phyloP scores from a whole-genome alignment of 352 stramenopile species.

The Phytophthora boehmeriae region DNA sequence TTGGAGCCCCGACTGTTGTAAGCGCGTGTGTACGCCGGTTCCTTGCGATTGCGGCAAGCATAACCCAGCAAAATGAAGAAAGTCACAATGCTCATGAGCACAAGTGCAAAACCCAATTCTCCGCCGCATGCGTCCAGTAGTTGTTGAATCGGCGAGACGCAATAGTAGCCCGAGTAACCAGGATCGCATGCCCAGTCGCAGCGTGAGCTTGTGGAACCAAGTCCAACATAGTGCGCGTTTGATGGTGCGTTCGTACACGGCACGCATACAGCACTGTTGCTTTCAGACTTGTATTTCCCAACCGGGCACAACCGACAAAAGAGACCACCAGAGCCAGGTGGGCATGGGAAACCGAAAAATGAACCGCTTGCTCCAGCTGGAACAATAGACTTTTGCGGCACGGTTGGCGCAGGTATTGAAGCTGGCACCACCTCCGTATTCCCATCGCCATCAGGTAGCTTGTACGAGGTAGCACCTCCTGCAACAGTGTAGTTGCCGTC shows the following conservation, averaged over 20 bases:
- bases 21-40: conserved; percentile 60
- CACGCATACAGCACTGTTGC: conserved; percentile 77
- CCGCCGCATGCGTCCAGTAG: conserved; percentile 77
- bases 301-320: conserved; percentile 69
- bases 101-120: conserved; percentile 71
- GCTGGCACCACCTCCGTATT: conserved; percentile 16
- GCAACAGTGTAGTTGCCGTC: conserved; percentile 81
- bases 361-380: conserved; percentile 54
- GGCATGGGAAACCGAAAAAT: conserved; percentile 84
- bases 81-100: conserved; percentile 67
- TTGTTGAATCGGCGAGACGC: conserved; percentile 78
- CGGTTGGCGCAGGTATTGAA: conserved; percentile 21
- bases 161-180: conserved; percentile 75
- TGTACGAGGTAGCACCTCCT: conserved; percentile 55
- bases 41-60: conserved; percentile 71
- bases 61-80: conserved; percentile 82
- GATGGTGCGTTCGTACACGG: conserved; percentile 63
- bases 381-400: conserved; percentile 30
- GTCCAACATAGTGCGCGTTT: conserved; percentile 70
- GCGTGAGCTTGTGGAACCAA: conserved; percentile 47
- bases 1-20: conserved; percentile 54
- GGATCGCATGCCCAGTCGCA: conserved; percentile 81
- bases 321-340: conserved; percentile 70
- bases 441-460: conserved; percentile 20
- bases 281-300: conserved; percentile 78